Evolutionary conservation across 78 protist genomes (phyloP), one percentile per base, ranked within the genome.

Genomic region (Andalucia godoyi): DNA sequence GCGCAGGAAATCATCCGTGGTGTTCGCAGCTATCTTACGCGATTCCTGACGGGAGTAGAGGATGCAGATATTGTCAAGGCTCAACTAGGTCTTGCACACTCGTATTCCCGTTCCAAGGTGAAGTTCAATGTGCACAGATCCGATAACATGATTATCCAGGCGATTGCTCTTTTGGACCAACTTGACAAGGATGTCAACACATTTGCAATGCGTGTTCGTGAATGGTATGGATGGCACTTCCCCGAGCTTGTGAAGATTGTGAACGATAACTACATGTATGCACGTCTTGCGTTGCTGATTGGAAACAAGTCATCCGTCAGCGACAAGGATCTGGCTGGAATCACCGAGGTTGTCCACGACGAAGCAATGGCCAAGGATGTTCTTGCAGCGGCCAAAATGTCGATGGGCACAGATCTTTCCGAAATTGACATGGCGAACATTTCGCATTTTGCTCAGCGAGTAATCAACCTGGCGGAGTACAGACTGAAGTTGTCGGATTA

Each of bases 211-310:
- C 76, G 98, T 42, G 41, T 75, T 23, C 67, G 90, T 27, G 99
- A 97, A 76, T 97, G 99, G 99, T 94, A 97, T 66, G 54, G 85
- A 38, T 93, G 97, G 92, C 98, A 92, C 68, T 98, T 98, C 89
- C 99, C 99, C 33, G 99, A 98, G 81, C 54, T 98, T 27, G 67
- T 77, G 54, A 81, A 68, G 71, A 70, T 94, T 52, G 87, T 90
- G 45, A 38, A 66, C 9, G 98, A 93, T 65, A 88, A 86, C 83
- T 63, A 52, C 70, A 33, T 47, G 46, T 92, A 68, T 51, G 93
- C 94, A 38, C 57, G 55, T 47, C 15, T 79, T 36, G 90, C 61
- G 6, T 29, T 30, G 42, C 40, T 75, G 39, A 76, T 96, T 53
- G 46, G 23, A 49, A 21, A 57, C 71, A 65, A 74, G 23, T 25